Evolutionary conservation across 306 rosid species (phyloP), one percentile per base, ranked within the genome.

Genomic region (Luffa acutangula): DNA sequence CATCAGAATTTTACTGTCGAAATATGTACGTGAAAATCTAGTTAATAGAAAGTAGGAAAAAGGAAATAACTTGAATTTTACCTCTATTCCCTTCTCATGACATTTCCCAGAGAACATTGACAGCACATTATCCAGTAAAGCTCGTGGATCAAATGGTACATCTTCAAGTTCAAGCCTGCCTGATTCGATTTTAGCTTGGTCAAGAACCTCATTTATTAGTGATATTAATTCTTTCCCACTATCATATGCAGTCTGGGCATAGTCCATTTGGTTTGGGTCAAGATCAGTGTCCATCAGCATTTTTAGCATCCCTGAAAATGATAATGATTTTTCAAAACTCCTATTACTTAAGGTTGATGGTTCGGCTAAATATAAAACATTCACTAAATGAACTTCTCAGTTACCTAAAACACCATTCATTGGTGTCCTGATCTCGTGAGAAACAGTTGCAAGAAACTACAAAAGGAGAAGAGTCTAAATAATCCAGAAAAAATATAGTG

Each of bases 341-440:
- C 34, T 83, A 59, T 51, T 65, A 82, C 80, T 80, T 25, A 63
- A 78, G 21, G 81, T 76, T 72, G 48, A 70, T 21, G 59, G 43
- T 67, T 63, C 34, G 33, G 59, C 46, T 15, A 72, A 81, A 75
- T 78, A 33, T 21, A 81, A 21, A 83, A 74, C 17, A 66, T 74
- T 46, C 45, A 59, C 74, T 81, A 9, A 46, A 54, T 20, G 79
- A 79, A 79, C 21, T 54, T 83, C 31, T 9, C 51, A 63, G 58
- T 84, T 85, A 94, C 98, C 98, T 92, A 95, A 90, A 81, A 92
- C 97, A 76, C 98, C 97, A 81, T 90, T 95, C 98, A 92, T 92
- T 80, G 97, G 98, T 85, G 98, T 95, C 88, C 98, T 87, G 86
- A 95, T 95, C 94, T 95, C 97, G 10, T 95, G 98, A 78, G 98